These are phyloP conservation scores for Pleodorina starrii DNA, from an alignment of 139 green algal species.

Conservation along the genomic window DNA sequence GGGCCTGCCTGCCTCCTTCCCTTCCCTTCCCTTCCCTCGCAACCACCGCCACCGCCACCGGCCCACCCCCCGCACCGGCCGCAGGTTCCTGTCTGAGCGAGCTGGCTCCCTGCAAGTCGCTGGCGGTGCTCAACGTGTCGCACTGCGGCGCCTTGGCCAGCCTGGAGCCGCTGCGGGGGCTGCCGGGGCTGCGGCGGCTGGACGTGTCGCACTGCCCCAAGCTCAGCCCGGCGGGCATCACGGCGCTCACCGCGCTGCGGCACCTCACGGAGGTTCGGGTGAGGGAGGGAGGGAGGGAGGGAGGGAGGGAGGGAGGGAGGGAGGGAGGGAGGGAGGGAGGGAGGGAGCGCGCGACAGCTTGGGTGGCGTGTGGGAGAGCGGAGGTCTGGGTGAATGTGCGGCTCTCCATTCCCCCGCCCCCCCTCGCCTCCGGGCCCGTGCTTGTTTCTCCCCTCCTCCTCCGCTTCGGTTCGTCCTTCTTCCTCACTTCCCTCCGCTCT, in stretches of 20 bases:
- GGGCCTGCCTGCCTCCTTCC: too few species aligned
- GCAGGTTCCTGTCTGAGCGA: constrained; percentile 27
- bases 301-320: neutral
- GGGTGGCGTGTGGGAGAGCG: neutral
- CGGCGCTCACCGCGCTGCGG: constrained; percentile 25
- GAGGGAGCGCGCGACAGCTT: neutral
- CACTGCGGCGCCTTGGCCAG: constrained; percentile 21
- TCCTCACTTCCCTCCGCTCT: neutral
- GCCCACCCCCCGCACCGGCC: neutral
- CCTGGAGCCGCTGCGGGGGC: constrained; percentile 23
- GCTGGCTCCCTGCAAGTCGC: neutral
- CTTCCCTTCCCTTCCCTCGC: too few species aligned
- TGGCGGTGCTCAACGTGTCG: constrained; percentile 24
- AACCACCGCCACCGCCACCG: neutral
- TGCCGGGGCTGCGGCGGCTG: constrained; percentile 20
- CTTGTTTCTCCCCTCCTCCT: neutral
- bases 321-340: too few species aligned
- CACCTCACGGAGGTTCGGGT: constrained; percentile 18
- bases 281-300: neutral
- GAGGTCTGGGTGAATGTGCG: neutral
- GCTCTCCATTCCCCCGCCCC: neutral
- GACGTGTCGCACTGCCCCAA: constrained; percentile 29
- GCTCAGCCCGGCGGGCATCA: neutral
- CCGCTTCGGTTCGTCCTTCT: neutral
- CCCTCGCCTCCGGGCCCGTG: neutral